Percentiles rank a stretch among this genome's conserved stretches.
Conservation (phyloP, 345 rosid species). For the Eucalyptus erythrocorys region DNA sequence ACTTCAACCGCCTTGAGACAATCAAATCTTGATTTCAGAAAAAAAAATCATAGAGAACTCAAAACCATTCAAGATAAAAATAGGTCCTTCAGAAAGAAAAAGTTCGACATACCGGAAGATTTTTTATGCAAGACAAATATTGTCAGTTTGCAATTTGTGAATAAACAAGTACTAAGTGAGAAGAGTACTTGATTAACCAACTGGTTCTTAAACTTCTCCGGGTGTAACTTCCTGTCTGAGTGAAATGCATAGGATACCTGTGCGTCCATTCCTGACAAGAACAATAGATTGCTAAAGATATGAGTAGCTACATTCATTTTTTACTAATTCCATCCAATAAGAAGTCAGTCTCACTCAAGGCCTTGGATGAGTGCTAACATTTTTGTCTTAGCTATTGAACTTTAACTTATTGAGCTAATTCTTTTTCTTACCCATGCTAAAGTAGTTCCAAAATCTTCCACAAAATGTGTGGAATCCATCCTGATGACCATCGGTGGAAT, state of each 20-base stretch:
- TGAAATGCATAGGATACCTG: slow-evolving; percentile 75
- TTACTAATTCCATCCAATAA: background rate
- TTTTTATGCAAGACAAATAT: background rate
- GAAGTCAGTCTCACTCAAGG: background rate
- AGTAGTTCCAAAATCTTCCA: slow-evolving; percentile 82
- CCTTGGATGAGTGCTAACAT: background rate
- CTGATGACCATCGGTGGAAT: slow-evolving; percentile 2
- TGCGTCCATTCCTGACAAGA: slow-evolving; percentile 60
- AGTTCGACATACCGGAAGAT: background rate
- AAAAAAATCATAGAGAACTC: background rate
- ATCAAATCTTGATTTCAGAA: background rate
- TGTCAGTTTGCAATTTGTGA: background rate
- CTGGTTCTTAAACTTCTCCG: slow-evolving; percentile 64
- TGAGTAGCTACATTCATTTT: background rate
- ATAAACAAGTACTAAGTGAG: background rate
- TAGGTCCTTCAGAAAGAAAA: background rate
- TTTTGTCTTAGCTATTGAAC: background rate
- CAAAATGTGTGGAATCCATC: slow-evolving; percentile 56
- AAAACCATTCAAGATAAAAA: background rate
- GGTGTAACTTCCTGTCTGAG: slow-evolving; percentile 50
- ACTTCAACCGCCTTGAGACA: background rate
- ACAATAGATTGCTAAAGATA: background rate
- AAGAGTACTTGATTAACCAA: slow-evolving; percentile 41
- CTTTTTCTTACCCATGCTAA: slow-evolving; percentile 60
- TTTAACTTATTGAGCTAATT: background rate